Percentiles rank a stretch among this genome's conserved stretches.
Evolutionary conservation across 768 basidiomycete genomes (phyloP).

Genomic region (Termitomyces sp.): DNA sequence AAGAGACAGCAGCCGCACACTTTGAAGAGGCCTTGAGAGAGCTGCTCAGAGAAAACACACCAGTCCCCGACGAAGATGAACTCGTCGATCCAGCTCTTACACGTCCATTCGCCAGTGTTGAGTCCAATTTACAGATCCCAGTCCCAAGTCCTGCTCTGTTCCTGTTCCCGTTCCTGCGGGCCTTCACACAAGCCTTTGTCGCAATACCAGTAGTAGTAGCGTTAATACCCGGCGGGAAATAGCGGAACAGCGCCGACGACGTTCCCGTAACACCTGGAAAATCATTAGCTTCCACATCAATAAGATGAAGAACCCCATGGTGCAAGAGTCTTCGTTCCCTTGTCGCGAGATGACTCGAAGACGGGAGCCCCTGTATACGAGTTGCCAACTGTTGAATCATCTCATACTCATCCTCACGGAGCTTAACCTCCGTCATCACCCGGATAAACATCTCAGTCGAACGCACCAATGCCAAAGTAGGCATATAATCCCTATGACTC

Average conservation of each 20-base stretch:
- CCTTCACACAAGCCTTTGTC: neutral
- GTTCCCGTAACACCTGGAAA: conserved; percentile 6
- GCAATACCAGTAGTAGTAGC: neutral
- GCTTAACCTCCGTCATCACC: conserved; percentile 80
- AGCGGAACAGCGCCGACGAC: conserved; percentile 2
- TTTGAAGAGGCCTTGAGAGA: conserved; percentile 13
- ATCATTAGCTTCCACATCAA: conserved; percentile 27
- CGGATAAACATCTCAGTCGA: conserved; percentile 67
- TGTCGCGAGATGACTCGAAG: conserved; percentile 48
- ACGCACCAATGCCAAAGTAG: conserved; percentile 58
- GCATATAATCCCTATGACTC: conserved; percentile 62
- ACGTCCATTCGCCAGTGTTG: conserved; percentile 19
- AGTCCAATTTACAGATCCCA: conserved; percentile 28
- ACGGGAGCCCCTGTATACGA: conserved; percentile 55
- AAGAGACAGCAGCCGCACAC: neutral
- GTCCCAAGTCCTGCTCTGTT: conserved; percentile 26
- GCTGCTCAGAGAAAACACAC: conserved; percentile 11
- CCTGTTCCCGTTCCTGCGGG: neutral
- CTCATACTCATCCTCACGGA: conserved; percentile 84
- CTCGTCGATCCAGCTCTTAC: conserved; percentile 35
- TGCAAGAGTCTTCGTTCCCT: conserved; percentile 72
- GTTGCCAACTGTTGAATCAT: conserved; percentile 54
- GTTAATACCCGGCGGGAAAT: conserved; percentile 8
- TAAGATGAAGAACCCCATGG: conserved; percentile 52
- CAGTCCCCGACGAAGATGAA: conserved; percentile 16